phyloP scores from a whole-genome alignment of 192 early-diverging fungal genomes.

The Linnemannia hyalina region DNA sequence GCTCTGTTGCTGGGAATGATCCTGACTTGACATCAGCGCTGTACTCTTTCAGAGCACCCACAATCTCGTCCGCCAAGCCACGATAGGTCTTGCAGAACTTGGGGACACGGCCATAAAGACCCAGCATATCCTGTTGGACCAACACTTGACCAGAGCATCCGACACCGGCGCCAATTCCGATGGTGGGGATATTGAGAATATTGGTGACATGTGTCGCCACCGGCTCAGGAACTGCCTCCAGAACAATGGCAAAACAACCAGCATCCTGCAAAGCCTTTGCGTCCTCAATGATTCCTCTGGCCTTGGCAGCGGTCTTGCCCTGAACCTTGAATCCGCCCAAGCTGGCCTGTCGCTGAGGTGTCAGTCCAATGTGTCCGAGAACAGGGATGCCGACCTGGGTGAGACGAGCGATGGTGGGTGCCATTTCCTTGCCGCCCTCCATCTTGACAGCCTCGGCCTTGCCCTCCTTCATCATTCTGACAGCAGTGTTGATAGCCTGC shows the following conservation, averaged over 20 bases:
- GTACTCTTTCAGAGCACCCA: conserved; percentile 78
- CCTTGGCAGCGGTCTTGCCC: conserved; percentile 85
- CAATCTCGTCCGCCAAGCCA: conserved; percentile 79
- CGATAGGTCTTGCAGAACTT: conserved; percentile 93
- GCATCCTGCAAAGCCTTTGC: conserved; percentile 91
- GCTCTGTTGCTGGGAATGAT: conserved; percentile 82
- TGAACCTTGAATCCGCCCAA: conserved; percentile 93
- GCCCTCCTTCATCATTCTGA: conserved; percentile 92
- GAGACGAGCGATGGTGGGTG: conserved; percentile 79
- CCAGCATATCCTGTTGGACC: conserved; percentile 91
- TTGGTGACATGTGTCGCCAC: conserved; percentile 90
- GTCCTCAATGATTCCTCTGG: conserved; percentile 82
- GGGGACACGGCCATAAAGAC: conserved; percentile 91
- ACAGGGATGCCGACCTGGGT: conserved; percentile 94
- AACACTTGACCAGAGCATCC: conserved; percentile 94
- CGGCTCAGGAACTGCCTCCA: conserved; percentile 91
- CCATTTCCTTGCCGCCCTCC: conserved; percentile 91
- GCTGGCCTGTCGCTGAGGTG: conserved; percentile 89
- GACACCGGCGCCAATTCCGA: conserved; percentile 95
- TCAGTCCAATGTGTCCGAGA: conserved; percentile 95
- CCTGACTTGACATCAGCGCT: conserved; percentile 80
- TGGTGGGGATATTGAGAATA: conserved; percentile 85
- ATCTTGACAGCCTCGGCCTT: conserved; percentile 94
- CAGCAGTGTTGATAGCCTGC: conserved; percentile 79
- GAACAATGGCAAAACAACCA: conserved; percentile 89